Conservation (phyloP, 129 eudicot species). For the Deinandra increscens region DNA sequence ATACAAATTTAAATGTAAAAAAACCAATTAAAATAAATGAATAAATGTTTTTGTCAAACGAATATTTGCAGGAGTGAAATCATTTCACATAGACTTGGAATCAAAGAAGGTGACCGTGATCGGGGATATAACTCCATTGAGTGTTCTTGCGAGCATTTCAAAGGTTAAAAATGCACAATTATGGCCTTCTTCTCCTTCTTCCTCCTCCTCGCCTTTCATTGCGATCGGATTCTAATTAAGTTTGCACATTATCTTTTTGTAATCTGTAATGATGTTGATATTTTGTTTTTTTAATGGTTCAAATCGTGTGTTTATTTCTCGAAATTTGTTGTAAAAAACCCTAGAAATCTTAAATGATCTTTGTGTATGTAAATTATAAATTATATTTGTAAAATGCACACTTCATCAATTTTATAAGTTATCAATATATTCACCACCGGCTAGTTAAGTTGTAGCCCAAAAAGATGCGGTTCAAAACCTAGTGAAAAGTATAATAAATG, state of each 20-base stretch:
- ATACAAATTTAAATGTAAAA: not conserved
- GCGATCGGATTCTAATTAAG: conserved; percentile 29
- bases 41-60: not conserved
- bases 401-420: no score
- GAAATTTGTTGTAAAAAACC: not conserved
- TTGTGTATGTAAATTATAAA: not conserved
- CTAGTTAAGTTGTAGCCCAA: no score
- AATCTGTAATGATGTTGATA: conserved; percentile 22
- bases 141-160: conserved; percentile 44
- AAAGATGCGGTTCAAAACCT: no score
- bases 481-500: no score
- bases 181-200: conserved; percentile 35
- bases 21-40: not conserved
- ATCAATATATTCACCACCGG: no score
- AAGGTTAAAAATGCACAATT: conserved; percentile 41
- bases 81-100: conserved; percentile 49
- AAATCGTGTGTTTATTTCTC: not conserved
- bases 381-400: not conserved
- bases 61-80: conserved; percentile 44
- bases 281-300: conserved; percentile 10
- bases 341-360: not conserved
- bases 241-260: conserved; percentile 18
- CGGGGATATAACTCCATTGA: conserved; percentile 48
- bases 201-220: conserved; percentile 26
- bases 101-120: conserved; percentile 49